These are phyloP conservation scores for Ilyonectria mors-panacis DNA, from an alignment of 2,329 filamentous ascomycete species.

Conservation along the genomic window DNA sequence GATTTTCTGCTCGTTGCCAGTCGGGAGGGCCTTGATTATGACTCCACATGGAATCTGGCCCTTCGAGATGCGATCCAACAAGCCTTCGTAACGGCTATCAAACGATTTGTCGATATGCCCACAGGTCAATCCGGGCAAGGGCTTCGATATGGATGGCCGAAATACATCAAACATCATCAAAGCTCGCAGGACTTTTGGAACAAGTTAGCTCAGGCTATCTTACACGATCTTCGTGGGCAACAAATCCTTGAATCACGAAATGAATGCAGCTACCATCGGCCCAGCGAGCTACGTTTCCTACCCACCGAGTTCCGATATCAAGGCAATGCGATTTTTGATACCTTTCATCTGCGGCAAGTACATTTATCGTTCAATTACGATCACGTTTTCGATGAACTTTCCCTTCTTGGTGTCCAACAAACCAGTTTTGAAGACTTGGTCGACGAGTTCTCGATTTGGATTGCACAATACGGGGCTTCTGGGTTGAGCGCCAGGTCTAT, in stretches of 20 bases:
- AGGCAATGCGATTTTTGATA: constrained; percentile 9
- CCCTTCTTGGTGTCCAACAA: neutral
- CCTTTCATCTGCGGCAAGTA: neutral
- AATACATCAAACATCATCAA: constrained; percentile 14
- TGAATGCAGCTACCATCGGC: neutral
- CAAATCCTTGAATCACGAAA: constrained; percentile 1
- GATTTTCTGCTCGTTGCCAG: constrained; percentile 46
- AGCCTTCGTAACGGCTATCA: constrained; percentile 13
- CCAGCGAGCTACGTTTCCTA: constrained; percentile 1
- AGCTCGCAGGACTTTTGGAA: constrained; percentile 10
- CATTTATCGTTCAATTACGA: constrained; percentile 14
- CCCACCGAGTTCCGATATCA: constrained; percentile 11
- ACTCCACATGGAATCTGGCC: constrained; percentile 38
- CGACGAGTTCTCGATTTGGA: constrained; percentile 1
- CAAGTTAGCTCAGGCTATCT: neutral
- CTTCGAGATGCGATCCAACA: neutral
- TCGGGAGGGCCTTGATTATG: constrained; percentile 41
- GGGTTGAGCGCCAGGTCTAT: neutral
- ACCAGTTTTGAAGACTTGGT: neutral
- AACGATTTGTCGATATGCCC: neutral
- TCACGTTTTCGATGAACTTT: neutral
- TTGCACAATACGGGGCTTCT: constrained; percentile 3
- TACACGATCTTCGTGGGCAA: neutral
- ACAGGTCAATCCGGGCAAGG: neutral
- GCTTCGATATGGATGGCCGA: constrained; percentile 14